phyloP scores from a whole-genome alignment of 2,329 filamentous ascomycete species.

The Aspergillus ustus region DNA sequence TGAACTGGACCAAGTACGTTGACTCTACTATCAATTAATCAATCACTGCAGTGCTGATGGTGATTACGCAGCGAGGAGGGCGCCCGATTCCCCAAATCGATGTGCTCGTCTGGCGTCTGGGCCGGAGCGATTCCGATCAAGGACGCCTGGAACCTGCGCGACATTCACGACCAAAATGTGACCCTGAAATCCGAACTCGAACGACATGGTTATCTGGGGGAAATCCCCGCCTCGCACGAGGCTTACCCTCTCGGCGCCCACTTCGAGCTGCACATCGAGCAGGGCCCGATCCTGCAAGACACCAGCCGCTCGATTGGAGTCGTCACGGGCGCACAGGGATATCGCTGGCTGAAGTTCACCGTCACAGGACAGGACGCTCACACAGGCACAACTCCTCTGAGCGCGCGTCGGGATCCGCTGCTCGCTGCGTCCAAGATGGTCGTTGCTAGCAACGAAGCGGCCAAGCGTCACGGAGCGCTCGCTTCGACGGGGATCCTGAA shows the following conservation, averaged over 20 bases:
- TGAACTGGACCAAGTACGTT: slow-evolving; percentile 62
- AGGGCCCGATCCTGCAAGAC: slow-evolving; percentile 72
- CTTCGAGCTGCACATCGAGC: slow-evolving; percentile 82
- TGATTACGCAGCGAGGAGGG: slow-evolving; percentile 67
- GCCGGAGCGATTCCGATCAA: slow-evolving; percentile 64
- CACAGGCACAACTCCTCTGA: slow-evolving; percentile 71
- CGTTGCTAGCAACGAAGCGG: slow-evolving; percentile 63
- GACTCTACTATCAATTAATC: not conserved
- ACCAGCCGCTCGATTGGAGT: slow-evolving; percentile 65
- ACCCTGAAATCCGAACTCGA: slow-evolving; percentile 68
- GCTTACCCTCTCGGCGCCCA: slow-evolving; percentile 70
- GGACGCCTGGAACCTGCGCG: slow-evolving; percentile 61
- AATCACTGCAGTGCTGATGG: not conserved
- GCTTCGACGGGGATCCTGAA: slow-evolving; percentile 70
- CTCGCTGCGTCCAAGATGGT: slow-evolving; percentile 69
- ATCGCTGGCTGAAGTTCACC: slow-evolving; percentile 69
- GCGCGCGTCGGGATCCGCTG: slow-evolving; percentile 65
- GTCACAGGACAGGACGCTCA: slow-evolving; percentile 69
- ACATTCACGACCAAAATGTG: slow-evolving; percentile 60
- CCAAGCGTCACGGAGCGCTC: slow-evolving; percentile 60
- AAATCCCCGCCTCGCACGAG: slow-evolving; percentile 56
- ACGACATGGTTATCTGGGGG: slow-evolving; percentile 70
- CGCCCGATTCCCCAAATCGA: slow-evolving; percentile 74
- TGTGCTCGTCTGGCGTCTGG: slow-evolving; percentile 77
- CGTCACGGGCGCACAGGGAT: slow-evolving; percentile 71